Percentiles rank a stretch among this genome's conserved stretches.
phyloP scores from a whole-genome alignment of 2,329 filamentous ascomycete species.

The Neonectria hederae region DNA sequence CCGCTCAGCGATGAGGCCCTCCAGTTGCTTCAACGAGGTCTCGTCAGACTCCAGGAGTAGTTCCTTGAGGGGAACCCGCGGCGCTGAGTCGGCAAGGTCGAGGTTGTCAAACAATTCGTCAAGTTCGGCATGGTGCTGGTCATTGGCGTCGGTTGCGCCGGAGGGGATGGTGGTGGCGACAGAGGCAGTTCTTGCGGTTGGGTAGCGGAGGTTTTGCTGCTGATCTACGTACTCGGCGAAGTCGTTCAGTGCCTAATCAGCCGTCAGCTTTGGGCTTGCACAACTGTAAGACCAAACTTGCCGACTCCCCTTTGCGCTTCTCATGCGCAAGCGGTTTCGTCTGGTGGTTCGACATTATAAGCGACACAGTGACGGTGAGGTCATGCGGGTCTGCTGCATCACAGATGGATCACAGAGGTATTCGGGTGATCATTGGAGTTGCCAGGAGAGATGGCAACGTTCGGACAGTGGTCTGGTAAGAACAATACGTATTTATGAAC shows the following conservation, averaged over 20 bases:
- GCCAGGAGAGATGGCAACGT: not conserved
- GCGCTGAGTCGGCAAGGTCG: conserved; percentile 77
- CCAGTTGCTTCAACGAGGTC: conserved; percentile 69
- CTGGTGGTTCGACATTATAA: conserved; percentile 62
- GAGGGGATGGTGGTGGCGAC: conserved; percentile 38
- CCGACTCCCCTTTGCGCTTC: conserved; percentile 86
- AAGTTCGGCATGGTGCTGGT: conserved; percentile 79
- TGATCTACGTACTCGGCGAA: conserved; percentile 98
- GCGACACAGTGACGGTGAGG: conserved; percentile 37
- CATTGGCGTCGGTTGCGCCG: conserved; percentile 43
- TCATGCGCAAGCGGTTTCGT: conserved; percentile 77
- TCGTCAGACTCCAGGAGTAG: conserved; percentile 74
- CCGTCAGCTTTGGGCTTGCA: conserved; percentile 19
- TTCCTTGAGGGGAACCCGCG: conserved; percentile 75
- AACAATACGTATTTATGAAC: conserved; percentile 23
- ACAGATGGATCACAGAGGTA: conserved; percentile 32
- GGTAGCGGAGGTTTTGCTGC: conserved; percentile 81
- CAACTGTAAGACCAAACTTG: conserved; percentile 52
- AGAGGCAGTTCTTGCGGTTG: conserved; percentile 49
- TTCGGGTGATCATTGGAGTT: conserved; percentile 44
- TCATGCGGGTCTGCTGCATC: conserved; percentile 33
- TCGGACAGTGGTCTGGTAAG: not conserved
- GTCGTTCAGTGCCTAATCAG: conserved; percentile 78
- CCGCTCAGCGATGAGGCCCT: conserved; percentile 71
- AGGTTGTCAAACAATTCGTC: conserved; percentile 93